A percentile compares a stretch with the other conserved stretches of the same genome.
Evolutionary conservation across 78 protist species (phyloP).

Genomic region (Dictyostelium brefeldianum): DNA sequence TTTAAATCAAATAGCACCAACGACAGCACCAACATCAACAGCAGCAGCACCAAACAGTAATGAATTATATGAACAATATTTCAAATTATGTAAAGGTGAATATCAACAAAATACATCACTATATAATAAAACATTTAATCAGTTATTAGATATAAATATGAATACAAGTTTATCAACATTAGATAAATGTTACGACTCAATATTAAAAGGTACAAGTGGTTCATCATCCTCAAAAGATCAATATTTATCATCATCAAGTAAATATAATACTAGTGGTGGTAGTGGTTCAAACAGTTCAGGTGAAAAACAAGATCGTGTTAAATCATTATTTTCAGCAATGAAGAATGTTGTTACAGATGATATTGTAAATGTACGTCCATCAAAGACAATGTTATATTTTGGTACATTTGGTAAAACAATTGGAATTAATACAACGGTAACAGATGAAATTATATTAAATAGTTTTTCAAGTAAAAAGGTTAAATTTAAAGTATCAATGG

Average conservation of each 20-base stretch:
- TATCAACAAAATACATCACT: neutral
- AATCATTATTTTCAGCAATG: slow-evolving; percentile 31
- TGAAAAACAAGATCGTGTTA: neutral
- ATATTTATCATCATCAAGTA: neutral
- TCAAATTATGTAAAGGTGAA: slow-evolving; percentile 20
- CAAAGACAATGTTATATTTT: slow-evolving; percentile 23
- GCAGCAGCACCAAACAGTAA: neutral
- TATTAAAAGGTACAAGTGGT: neutral
- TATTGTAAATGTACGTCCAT: neutral
- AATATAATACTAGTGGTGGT: too few species aligned
- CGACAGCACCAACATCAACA: neutral
- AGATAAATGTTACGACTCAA: slow-evolving; percentile 22
- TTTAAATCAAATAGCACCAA: slow-evolving; percentile 29
- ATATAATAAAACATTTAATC: neutral
- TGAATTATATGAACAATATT: slow-evolving; percentile 5
- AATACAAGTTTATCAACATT: neutral
- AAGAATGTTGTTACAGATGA: slow-evolving; percentile 30
- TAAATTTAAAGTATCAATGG: slow-evolving; percentile 25
- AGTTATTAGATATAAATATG: neutral
- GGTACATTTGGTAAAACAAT: neutral
- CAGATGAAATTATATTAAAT: slow-evolving; percentile 1
- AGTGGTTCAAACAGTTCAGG: too few species aligned
- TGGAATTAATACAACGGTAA: slow-evolving; percentile 6
- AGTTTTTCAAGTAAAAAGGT: neutral
- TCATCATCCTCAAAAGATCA: slow-evolving; percentile 4